Evolutionary conservation across 345 rosid genomes (phyloP), one percentile per base, ranked within the genome.

Genomic region (Corchorus olitorius): DNA sequence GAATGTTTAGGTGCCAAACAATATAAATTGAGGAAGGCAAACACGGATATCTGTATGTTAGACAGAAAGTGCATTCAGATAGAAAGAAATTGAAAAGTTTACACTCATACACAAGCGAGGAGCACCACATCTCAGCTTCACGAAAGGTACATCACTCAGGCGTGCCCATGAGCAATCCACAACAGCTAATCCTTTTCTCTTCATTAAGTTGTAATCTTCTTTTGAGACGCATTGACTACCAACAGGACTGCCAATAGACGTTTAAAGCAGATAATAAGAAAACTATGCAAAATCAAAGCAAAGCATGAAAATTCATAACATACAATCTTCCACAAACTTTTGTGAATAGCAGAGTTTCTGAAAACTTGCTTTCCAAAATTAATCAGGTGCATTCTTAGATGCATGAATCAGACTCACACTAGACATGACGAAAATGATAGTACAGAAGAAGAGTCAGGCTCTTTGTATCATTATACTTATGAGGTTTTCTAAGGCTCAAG

Each of bases 161-260:
- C 98, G 95, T 22, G 97, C 95, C 99, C 97, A 96, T 34, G 99
- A 96, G 81, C 99, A 96, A 85, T 96, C 99, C 70, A 96, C 98
- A 37, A 96, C 99, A 50, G 97, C 98, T 84, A 96, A 83, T 52
- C 99, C 98, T 87, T 81, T 94, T 76, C 93, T 87, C 82, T 90
- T 83, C 64, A 93, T 88, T 79, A 92, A 82, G 88, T 79, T 63
- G 61, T 84, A 83, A 79, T 96, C 99, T 87, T 94, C 98, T 84
- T 81, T 92, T 54, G 98, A 94, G 75, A 94, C 89, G 75, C 98
- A 92, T 56, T 87, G 93, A 77, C 73, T 89, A 74, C 99, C 98
- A 59, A 92, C 97, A 64, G 99, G 97, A 83, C 99, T 96, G 90
- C 81, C 81, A 63, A 75, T 13, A 65, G 50, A 77, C 76, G 59